Percentiles rank a stretch among this genome's conserved stretches.
These are phyloP conservation scores for Grosmannia clavigera DNA, from an alignment of 2,329 filamentous ascomycete species.

Conservation along the genomic window DNA sequence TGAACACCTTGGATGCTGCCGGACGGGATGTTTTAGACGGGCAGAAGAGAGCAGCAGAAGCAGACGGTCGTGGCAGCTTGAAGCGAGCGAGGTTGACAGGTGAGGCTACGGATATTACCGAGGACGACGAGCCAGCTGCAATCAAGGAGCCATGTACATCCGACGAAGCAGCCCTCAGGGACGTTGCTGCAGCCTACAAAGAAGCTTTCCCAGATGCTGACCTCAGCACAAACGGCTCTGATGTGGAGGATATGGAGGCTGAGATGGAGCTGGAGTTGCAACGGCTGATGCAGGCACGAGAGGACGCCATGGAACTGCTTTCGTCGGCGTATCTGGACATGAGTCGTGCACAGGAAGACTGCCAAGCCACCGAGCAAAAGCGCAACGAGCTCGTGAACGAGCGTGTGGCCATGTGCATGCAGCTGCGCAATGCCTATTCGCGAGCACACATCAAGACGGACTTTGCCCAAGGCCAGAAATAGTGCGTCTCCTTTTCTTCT, in stretches of 20 bases:
- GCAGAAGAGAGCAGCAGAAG: not conserved
- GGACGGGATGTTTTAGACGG: not conserved
- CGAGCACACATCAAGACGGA: constrained; percentile 41
- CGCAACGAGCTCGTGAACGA: constrained; percentile 9
- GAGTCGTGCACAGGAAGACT: constrained; percentile 12
- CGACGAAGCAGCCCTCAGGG: not conserved
- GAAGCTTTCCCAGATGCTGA: not conserved
- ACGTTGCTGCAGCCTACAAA: not conserved
- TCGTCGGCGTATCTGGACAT: constrained; percentile 17
- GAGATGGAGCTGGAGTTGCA: constrained; percentile 19
- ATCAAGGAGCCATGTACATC: not conserved
- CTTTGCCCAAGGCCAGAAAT: constrained; percentile 46
- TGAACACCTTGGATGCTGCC: not conserved
- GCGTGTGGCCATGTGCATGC: constrained; percentile 32
- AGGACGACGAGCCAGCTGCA: not conserved
- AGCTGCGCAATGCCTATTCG: constrained; percentile 42
- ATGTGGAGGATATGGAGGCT: constrained; percentile 2
- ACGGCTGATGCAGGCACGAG: not conserved
- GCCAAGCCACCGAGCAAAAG: not conserved
- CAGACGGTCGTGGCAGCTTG: not conserved
- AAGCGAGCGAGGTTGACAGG: not conserved
- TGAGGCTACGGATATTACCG: not conserved
- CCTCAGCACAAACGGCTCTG: not conserved
- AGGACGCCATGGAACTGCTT: constrained; percentile 14
- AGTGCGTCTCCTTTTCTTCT: constrained; percentile 20